Evolutionary conservation across 2,329 filamentous ascomycete species (phyloP), one percentile per base, ranked within the genome.

Genomic region (Sporothrix inflata): DNA sequence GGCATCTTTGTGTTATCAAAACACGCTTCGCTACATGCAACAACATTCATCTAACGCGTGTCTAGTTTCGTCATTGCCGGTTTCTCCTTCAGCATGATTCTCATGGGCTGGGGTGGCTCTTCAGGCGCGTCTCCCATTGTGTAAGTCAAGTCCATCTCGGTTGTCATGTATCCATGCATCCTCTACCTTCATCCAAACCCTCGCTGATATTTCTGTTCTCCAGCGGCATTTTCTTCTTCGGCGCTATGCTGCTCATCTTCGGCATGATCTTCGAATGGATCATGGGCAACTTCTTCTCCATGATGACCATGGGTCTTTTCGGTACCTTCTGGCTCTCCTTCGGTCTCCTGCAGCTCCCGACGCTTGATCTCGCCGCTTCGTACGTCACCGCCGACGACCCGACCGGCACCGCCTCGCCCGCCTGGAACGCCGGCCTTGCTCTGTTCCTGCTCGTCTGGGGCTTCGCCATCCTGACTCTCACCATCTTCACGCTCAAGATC

Each of bases 241-340:
- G 71, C 16, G 71, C 71, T 14, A 63, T 69, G 27, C 45, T 72
- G 6, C 71, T 72, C 19, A 63, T 69, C 19, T 3, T 72, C 9
- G 79, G 82, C 40, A 83, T 84, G 71, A 82, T 87, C 7, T 86
- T 86, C 74, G 84, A 87, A 74, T 87, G 85, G 84, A 82, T 87
- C 61, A 84, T 84, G 81, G 83, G 82, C 6, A 85, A 85, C 75
- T 85, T 85, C 80, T 84, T 84, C 74, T 79, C 82, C 2, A 87
- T 87, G 85, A 85, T 86, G 81, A 83, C 85, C 0, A 84, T 85
- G 78, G 84, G 83, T 4, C 80, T 87, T 49, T 87, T 87, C 74
- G 79, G 81, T 53, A 84, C 77, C 42, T 78, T 87, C 76, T 87
- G 84, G 84, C 79, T 86, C 4, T 85, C 83, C 1, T 87, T 88